Percentiles rank a stretch among this genome's conserved stretches.
Evolutionary conservation across 257 asterid species (phyloP).

Genomic region (Solanum acaule): DNA sequence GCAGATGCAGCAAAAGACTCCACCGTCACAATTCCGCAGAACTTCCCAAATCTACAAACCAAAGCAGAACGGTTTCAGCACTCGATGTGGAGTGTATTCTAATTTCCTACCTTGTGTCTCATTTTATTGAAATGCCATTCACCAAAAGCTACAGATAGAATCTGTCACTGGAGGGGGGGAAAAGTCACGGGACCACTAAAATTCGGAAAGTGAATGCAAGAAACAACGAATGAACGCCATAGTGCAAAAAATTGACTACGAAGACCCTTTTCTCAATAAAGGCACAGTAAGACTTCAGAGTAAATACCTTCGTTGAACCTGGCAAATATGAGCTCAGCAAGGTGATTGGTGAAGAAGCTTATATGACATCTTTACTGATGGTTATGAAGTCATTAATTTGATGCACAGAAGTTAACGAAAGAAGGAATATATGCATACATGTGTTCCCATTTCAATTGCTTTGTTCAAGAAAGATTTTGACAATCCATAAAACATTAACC

Average conservation of each 20-base stretch:
- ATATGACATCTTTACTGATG: neutral
- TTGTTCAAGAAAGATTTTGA: neutral
- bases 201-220: neutral
- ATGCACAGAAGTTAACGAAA: neutral
- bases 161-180: neutral
- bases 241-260: neutral
- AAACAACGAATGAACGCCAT: neutral
- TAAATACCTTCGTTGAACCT: neutral
- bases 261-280: neutral
- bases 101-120: neutral
- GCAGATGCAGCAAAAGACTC: constrained; percentile 98
- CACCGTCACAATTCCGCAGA: constrained; percentile 78
- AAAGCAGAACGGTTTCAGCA: neutral
- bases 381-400: neutral
- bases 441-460: neutral
- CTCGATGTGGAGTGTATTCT: neutral
- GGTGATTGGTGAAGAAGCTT: neutral
- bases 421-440: neutral
- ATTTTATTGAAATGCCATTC: neutral
- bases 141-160: neutral
- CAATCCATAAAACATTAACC: neutral
- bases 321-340: neutral
- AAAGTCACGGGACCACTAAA: neutral
- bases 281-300: neutral
- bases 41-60: constrained; percentile 61